A percentile compares a stretch with the other conserved stretches of the same genome.
phyloP scores from a whole-genome alignment of 768 basidiomycete species.

The Dendrothele bispora region DNA sequence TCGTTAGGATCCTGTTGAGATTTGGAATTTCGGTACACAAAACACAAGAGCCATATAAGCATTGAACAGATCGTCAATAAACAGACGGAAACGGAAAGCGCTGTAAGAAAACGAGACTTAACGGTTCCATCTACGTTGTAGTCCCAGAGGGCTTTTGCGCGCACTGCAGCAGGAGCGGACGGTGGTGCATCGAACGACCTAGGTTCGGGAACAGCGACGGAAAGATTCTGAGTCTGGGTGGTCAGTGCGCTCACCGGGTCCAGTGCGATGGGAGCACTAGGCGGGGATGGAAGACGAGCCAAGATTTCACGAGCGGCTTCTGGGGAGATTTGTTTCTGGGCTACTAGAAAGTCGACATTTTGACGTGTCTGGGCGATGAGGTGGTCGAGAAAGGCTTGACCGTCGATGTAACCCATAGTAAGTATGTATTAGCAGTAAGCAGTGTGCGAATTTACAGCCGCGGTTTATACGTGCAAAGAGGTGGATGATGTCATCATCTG shows the following conservation, averaged over 20 bases:
- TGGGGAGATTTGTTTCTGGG: constrained; percentile 52
- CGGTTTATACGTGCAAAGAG: too few species aligned
- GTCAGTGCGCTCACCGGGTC: constrained; percentile 3
- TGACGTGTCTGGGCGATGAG: constrained; percentile 55
- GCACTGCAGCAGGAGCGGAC: constrained; percentile 19
- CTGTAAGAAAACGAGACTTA: constrained; percentile 23
- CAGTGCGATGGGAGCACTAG: constrained; percentile 1
- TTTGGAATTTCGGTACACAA: constrained; percentile 6
- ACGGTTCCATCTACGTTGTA: constrained; percentile 63
- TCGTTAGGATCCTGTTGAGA: constrained; percentile 69
- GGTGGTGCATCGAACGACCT: constrained; percentile 7
- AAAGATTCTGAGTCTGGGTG: constrained; percentile 20
- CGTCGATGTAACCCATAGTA: background rate
- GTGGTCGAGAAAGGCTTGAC: constrained; percentile 53
- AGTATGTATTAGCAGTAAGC: too few species aligned
- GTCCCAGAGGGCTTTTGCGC: constrained; percentile 62
- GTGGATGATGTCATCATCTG: too few species aligned
- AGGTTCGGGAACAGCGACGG: constrained; percentile 8
- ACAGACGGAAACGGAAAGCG: background rate
- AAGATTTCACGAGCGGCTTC: constrained; percentile 50
- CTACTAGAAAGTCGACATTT: constrained; percentile 57
- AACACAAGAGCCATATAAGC: too few species aligned
- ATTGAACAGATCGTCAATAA: background rate
- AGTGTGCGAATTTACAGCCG: too few species aligned
- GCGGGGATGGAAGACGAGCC: background rate